Conservation (phyloP, 352 stramenopile species). For the Pythium pectinolyticum region DNA sequence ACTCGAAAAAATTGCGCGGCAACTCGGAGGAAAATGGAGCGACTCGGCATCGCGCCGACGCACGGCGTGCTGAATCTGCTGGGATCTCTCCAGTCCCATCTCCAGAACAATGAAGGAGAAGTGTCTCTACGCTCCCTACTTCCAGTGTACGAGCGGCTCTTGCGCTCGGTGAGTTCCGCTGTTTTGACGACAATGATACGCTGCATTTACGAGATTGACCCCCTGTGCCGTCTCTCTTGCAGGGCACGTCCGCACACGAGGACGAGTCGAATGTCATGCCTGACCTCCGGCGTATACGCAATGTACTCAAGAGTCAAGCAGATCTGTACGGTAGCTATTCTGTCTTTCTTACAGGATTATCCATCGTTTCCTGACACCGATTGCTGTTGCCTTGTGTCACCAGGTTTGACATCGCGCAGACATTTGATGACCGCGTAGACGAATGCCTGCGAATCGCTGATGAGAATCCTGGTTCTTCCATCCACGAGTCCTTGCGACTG, state of each 20-base stretch:
- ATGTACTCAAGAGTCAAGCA: conserved; percentile 6
- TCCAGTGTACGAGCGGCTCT: conserved; percentile 46
- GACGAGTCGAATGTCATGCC: conserved; percentile 11
- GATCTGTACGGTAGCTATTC: conserved; percentile 16
- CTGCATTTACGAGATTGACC: conserved; percentile 2
- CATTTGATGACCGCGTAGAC: conserved; percentile 23
- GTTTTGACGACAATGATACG: background rate
- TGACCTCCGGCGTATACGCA: conserved; percentile 12
- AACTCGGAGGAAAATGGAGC: conserved; percentile 11
- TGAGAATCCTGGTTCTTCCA: conserved; percentile 3
- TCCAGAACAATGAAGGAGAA: conserved; percentile 22
- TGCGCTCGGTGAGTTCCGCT: conserved; percentile 43
- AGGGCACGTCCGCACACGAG: background rate
- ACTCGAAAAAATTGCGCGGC: conserved; percentile 7
- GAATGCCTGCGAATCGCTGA: conserved; percentile 9
- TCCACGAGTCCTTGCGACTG: conserved; percentile 44
- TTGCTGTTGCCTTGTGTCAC: too few relatives aligned
- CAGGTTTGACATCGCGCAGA: conserved; percentile 19
- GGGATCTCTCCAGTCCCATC: conserved; percentile 33
- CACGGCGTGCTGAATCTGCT: conserved; percentile 44
- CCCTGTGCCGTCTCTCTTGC: background rate
- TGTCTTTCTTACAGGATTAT: background rate
- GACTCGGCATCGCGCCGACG: background rate
- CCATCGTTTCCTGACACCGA: background rate
- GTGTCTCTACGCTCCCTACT: conserved; percentile 37